These are phyloP conservation scores for Neofusicoccum parvum DNA, from an alignment of 2,329 filamentous ascomycete species.

Conservation along the genomic window DNA sequence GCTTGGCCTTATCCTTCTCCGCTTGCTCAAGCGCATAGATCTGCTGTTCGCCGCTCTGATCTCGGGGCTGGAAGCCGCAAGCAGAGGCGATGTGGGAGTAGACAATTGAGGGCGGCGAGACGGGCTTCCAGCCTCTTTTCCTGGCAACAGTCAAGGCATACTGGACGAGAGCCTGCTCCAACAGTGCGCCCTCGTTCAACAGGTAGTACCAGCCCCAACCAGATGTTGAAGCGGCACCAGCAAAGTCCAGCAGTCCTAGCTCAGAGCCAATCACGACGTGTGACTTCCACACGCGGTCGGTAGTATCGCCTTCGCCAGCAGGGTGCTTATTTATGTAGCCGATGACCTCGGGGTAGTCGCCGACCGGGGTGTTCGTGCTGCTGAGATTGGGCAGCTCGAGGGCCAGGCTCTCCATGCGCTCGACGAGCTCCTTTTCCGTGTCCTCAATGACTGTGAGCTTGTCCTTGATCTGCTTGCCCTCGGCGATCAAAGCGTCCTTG, in stretches of 20 bases:
- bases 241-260: constrained; percentile 89
- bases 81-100: constrained; percentile 88
- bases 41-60: constrained; percentile 88
- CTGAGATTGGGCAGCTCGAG: constrained; percentile 85
- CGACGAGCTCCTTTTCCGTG: constrained; percentile 60
- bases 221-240: constrained; percentile 74
- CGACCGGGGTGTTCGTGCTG: constrained; percentile 72
- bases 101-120: constrained; percentile 85
- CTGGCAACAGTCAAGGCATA: constrained; percentile 78
- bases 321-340: constrained; percentile 78
- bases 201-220: constrained; percentile 99
- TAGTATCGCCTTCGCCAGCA: constrained; percentile 34
- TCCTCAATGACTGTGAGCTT: constrained; percentile 63
- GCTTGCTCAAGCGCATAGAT: constrained; percentile 78
- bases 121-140: constrained; percentile 74
- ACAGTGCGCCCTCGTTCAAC: constrained; percentile 82
- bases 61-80: constrained; percentile 92
- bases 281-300: constrained; percentile 62
- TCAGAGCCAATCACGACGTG: constrained; percentile 85
- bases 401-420: constrained; percentile 74
- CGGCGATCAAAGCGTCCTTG: constrained; percentile 59
- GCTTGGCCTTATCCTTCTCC: constrained; percentile 61
- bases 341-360: constrained; percentile 65
- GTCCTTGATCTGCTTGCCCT: constrained; percentile 67
- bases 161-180: constrained; percentile 92